Evolutionary conservation across 1,284 basidiomycete genomes (phyloP), one percentile per base, ranked within the genome.

Genomic region (Microbotryum violaceum): DNA sequence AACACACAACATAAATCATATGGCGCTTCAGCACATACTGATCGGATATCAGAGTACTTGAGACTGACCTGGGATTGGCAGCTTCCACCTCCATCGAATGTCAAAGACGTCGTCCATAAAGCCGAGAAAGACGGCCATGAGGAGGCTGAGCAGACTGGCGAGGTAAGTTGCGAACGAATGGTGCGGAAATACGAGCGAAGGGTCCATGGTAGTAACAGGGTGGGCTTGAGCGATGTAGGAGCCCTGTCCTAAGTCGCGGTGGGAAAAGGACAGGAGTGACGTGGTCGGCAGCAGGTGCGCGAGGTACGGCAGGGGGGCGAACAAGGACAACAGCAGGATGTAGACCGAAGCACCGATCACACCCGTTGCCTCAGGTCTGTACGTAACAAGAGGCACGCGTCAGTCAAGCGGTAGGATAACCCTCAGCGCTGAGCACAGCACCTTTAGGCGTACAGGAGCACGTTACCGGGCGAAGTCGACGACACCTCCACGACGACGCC

Each of bases 91-190:
- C 96, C 96, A 99, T 14, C 96, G 85, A 68, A 99, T 97, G 74
- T 99, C 96, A 71, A 98, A 98, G 2, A 98, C 83, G 75, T 99
- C 96, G 73, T 99, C 96, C 53, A 97, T 79, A 72, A 98, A 97
- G 10, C 96, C 94, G 2, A 98, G 83, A 66, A 98, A 82, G 0
- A 91, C 92, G 0, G 96, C 93, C 29, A 91, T 89, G 29, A 97
- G 78, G 25, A 99, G 80, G 0, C 89, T 92, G 16, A 99, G 80
- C 9, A 98, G 75, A 1, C 91, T 91, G 0, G 94, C 94, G 20
- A 99, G 81, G 76, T 96, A 98, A 1, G 92, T 84, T 1, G 92
- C 84, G 56, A 98, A 81, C 87, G 56, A 65, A 49, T 63, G 60
- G 50, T 67, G 68, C 33, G 70, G 67, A 42, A 70, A 71, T 31